Evolutionary conservation across 2,329 filamentous ascomycete genomes (phyloP).

Genomic region (Scedosporium apiospermum): DNA sequence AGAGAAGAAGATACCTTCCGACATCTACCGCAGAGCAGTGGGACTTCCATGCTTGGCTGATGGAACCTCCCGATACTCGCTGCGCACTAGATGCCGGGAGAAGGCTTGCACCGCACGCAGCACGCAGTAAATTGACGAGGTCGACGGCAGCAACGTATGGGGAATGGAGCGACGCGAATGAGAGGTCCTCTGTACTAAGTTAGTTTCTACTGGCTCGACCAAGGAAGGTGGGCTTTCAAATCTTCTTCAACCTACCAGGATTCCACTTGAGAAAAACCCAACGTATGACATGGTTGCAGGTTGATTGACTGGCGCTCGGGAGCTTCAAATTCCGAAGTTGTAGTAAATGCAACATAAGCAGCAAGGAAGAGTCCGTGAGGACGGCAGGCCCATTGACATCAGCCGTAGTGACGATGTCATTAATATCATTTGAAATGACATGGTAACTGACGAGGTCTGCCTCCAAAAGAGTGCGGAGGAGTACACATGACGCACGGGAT

Average conservation of each 20-base stretch:
- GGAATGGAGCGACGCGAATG: conserved; percentile 56
- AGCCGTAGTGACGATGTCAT: conserved; percentile 63
- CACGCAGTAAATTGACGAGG: conserved; percentile 58
- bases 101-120: conserved; percentile 49
- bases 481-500: conserved; percentile 67
- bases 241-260: conserved; percentile 48
- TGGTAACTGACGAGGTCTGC: conserved; percentile 58
- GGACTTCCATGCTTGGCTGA: conserved; percentile 38
- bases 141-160: conserved; percentile 55
- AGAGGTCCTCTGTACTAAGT: conserved; percentile 46
- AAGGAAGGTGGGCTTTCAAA: not conserved
- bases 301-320: conserved; percentile 57
- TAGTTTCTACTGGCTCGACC: conserved; percentile 3
- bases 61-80: conserved; percentile 33
- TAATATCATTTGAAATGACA: conserved; percentile 57
- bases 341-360: conserved; percentile 62
- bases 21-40: conserved; percentile 33
- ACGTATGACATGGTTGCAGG: conserved; percentile 61
- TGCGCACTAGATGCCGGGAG: conserved; percentile 21
- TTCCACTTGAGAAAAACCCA: conserved; percentile 82
- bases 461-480: conserved; percentile 60
- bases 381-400: conserved; percentile 73
- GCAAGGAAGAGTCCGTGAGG: conserved; percentile 70
- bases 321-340: conserved; percentile 56
- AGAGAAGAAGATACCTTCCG: conserved; percentile 45